These are phyloP conservation scores for Parachaetomium inaequale DNA, from an alignment of 495 filamentous ascomycete genomes.

Conservation along the genomic window DNA sequence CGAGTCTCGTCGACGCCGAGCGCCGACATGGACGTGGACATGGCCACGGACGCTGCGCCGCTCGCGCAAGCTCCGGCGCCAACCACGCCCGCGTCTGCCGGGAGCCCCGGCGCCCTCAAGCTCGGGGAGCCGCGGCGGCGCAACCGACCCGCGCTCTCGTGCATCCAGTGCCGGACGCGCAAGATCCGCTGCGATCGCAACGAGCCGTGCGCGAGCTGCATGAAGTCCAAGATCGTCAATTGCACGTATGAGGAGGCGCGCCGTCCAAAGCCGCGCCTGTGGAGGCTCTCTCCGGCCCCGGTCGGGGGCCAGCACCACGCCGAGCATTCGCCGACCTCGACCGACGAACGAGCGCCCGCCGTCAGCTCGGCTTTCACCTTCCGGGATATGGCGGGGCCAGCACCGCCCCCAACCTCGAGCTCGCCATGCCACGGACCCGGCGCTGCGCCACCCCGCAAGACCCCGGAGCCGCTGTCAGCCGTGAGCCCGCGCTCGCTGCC, in stretches of 20 bases:
- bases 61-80: conserved; percentile 8
- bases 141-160: conserved; percentile 47
- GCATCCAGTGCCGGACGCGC: conserved; percentile 51
- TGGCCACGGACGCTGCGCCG: conserved; percentile 18
- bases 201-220: conserved; percentile 50
- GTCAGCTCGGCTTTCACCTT: conserved; percentile 11
- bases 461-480: conserved; percentile 14
- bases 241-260: conserved; percentile 44
- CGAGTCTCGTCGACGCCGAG: neutral
- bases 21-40: conserved; percentile 26
- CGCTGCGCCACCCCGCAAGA: conserved; percentile 15
- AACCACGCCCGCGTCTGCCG: conserved; percentile 9
- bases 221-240: conserved; percentile 43
- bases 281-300: conserved; percentile 29
- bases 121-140: conserved; percentile 33
- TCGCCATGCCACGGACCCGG: neutral
- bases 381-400: conserved; percentile 11
- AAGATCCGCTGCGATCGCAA: conserved; percentile 56
- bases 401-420: conserved; percentile 10
- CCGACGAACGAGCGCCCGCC: conserved; percentile 18
- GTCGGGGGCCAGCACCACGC: conserved; percentile 19
- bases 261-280: conserved; percentile 32
- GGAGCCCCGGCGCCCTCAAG: conserved; percentile 9
- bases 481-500: conserved; percentile 13
- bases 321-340: conserved; percentile 16